Conservation (phyloP, 768 basidiomycete species). For the Termitomyces sp. region DNA sequence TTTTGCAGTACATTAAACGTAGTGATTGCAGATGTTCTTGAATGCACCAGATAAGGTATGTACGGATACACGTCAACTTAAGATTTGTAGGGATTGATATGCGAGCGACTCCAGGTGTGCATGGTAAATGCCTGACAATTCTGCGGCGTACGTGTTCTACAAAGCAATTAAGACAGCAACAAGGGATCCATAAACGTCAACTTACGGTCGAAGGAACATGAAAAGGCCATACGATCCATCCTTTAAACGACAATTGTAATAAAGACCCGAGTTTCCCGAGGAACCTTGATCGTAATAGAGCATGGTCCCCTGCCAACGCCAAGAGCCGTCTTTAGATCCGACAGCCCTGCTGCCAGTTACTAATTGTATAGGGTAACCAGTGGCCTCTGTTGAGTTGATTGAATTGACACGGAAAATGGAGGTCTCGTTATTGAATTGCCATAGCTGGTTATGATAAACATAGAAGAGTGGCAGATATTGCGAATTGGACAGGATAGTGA, state of each 20-base stretch:
- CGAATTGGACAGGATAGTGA: slow-evolving; percentile 32
- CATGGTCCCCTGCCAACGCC: slow-evolving; percentile 54
- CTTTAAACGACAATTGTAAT: slow-evolving; percentile 32
- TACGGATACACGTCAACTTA: not conserved
- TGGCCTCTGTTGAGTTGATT: slow-evolving; percentile 39
- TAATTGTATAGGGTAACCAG: slow-evolving; percentile 43
- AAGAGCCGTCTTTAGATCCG: slow-evolving; percentile 37
- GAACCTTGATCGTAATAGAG: slow-evolving; percentile 43
- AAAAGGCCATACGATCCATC: slow-evolving; percentile 38
- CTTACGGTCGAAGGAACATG: slow-evolving; percentile 42
- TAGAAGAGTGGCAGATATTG: slow-evolving; percentile 44
- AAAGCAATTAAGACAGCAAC: not conserved
- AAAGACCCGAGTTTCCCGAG: slow-evolving; percentile 37
- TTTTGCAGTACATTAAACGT: not conserved
- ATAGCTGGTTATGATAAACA: slow-evolving; percentile 44
- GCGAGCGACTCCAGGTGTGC: slow-evolving; percentile 12
- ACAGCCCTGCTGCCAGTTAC: slow-evolving; percentile 30
- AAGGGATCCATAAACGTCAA: slow-evolving; percentile 3
- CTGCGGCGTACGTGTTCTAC: slow-evolving; percentile 28
- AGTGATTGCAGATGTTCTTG: not conserved
- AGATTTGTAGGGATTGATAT: slow-evolving; percentile 8
- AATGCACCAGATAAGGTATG: not conserved
- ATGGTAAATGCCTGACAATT: slow-evolving; percentile 14
- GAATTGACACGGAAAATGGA: slow-evolving; percentile 50
- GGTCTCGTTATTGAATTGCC: slow-evolving; percentile 50